Conservation (phyloP, 441 rosid species). For the Viola pubescens region DNA sequence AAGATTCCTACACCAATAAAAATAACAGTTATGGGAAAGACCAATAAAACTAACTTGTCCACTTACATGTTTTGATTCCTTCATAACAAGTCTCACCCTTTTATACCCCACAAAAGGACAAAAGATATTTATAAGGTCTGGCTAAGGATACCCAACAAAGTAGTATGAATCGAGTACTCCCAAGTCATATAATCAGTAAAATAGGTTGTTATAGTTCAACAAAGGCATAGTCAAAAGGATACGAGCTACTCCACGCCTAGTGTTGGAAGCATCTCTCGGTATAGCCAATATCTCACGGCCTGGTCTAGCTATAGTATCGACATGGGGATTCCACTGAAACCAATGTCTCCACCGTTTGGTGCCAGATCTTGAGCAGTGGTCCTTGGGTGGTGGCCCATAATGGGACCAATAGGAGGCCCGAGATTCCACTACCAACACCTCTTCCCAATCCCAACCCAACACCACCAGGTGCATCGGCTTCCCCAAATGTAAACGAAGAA, state of each 20-base stretch:
- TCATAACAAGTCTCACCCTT: conserved; percentile 67
- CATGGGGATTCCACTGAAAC: conserved; percentile 26
- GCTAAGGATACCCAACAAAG: conserved; percentile 29
- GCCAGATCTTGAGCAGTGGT: conserved; percentile 32
- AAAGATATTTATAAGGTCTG: conserved; percentile 50
- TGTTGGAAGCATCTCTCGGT: conserved; percentile 69
- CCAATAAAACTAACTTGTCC: neutral
- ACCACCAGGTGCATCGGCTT: conserved; percentile 35
- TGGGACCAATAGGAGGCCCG: conserved; percentile 30
- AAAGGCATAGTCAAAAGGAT: conserved; percentile 37
- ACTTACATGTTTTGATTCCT: conserved; percentile 66
- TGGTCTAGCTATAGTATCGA: conserved; percentile 34
- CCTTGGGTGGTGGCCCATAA: conserved; percentile 43
- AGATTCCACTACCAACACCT: conserved; percentile 29
- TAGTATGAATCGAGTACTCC: neutral
- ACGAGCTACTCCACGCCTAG: conserved; percentile 84
- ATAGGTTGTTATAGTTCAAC: conserved; percentile 5
- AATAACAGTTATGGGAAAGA: no score
- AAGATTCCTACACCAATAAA: no score
- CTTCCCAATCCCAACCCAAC: conserved; percentile 35
- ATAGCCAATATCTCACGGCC: conserved; percentile 36
- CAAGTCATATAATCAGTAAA: neutral
- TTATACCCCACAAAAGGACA: conserved; percentile 77
- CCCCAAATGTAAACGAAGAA: conserved; percentile 46
- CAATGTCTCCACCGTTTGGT: conserved; percentile 38